These are phyloP conservation scores for Plasmodium reichenowi DNA, from an alignment of 169 alveolate genomes.

Conservation along the genomic window DNA sequence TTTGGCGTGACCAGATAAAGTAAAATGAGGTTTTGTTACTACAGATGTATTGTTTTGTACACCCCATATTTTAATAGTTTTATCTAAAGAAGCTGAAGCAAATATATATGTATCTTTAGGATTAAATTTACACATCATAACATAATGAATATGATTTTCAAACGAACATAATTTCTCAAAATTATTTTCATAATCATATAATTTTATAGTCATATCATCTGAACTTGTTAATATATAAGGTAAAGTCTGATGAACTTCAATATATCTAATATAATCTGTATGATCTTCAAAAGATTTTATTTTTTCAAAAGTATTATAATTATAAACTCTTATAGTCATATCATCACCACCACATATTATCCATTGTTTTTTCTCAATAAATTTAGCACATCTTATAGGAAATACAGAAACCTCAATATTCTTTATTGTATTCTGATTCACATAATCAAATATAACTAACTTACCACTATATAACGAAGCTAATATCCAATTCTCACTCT, in stretches of 20 bases:
- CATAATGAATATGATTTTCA: conserved; percentile 98
- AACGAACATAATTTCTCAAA: conserved; percentile 93
- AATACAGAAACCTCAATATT: conserved; percentile 93
- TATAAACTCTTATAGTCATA: conserved; percentile 93
- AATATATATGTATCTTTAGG: conserved; percentile 97
- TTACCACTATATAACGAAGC: conserved; percentile 96
- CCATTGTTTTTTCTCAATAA: conserved; percentile 96
- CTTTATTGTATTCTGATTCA: conserved; percentile 93
- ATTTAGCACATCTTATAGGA: conserved; percentile 97
- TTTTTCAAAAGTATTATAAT: conserved; percentile 97
- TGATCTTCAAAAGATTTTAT: conserved; percentile 96
- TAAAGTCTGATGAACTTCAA: conserved; percentile 96
- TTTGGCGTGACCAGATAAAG: conserved; percentile 97
- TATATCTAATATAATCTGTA: conserved; percentile 96
- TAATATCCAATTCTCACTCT: conserved; percentile 96
- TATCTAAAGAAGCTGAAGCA: conserved; percentile 97
- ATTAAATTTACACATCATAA: conserved; percentile 97
- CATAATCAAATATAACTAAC: conserved; percentile 90
- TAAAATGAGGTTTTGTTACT: conserved; percentile 93
- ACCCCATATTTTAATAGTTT: conserved; percentile 96
- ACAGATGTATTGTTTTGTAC: conserved; percentile 83
- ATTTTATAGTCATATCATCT: conserved; percentile 95
- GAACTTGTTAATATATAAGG: conserved; percentile 96
- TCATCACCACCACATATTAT: conserved; percentile 96
- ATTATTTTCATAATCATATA: conserved; percentile 97